A percentile compares a stretch with the other conserved stretches of the same genome.
Conservation (phyloP, 441 rosid species). For the Corymbia citriodora region DNA sequence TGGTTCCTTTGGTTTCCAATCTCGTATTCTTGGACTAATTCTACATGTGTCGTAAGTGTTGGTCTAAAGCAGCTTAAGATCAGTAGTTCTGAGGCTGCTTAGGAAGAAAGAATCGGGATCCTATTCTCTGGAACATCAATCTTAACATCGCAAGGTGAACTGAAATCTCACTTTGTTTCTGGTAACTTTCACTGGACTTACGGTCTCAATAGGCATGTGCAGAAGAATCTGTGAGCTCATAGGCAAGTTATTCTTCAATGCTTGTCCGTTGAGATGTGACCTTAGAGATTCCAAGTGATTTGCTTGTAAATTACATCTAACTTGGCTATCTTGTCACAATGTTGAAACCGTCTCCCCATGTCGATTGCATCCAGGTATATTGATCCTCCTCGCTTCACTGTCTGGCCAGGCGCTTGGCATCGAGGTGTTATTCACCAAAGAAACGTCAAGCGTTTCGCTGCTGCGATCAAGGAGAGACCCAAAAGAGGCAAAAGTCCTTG, state of each 20-base stretch:
- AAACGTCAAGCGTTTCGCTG: no score
- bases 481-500: no score
- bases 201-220: neutral
- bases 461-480: no score
- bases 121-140: neutral
- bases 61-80: neutral
- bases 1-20: neutral
- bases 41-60: no score
- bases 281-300: neutral
- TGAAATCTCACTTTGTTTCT: neutral
- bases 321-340: neutral
- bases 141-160: neutral
- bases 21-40: neutral
- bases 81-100: neutral
- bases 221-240: neutral
- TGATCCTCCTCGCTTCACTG: slow-evolving; percentile 19
- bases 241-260: neutral
- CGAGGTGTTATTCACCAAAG: no score
- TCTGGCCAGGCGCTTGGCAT: no score
- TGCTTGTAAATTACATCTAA: neutral
- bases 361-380: neutral
- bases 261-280: neutral
- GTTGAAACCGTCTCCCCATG: neutral
- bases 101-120: neutral
- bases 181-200: neutral